Percentiles rank a stretch among this genome's conserved stretches.
phyloP scores from a whole-genome alignment of 257 asterid species.

The Scutellaria baicalensis region DNA sequence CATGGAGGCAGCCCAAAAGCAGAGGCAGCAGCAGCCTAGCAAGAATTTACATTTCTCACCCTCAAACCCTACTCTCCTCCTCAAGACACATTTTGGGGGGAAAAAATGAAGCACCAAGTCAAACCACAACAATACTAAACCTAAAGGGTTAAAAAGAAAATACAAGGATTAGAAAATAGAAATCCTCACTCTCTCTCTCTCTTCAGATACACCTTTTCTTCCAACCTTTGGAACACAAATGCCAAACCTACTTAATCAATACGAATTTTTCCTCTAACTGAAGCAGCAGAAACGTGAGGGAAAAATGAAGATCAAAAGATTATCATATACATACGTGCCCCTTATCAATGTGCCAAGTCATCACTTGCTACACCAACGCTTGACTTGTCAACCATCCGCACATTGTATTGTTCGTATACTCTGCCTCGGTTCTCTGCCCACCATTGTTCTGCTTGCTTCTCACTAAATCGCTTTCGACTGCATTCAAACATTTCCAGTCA shows the following conservation, averaged over 20 bases:
- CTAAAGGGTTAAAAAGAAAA: constrained; percentile 4
- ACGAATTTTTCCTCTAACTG: background rate
- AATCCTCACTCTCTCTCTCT: background rate
- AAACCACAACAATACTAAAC: constrained; percentile 23
- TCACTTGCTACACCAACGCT: constrained; percentile 62
- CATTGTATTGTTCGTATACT: constrained; percentile 59
- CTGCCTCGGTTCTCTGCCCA: constrained; percentile 76
- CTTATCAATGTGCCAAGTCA: constrained; percentile 29
- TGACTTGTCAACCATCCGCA: constrained; percentile 59
- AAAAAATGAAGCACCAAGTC: constrained; percentile 23
- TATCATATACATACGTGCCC: constrained; percentile 9
- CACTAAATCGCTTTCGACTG: constrained; percentile 91
- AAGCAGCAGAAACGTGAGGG: constrained; percentile 3
- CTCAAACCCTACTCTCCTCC: constrained; percentile 18
- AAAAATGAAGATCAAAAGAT: background rate
- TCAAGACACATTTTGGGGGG: background rate
- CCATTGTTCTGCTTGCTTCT: constrained; percentile 82
- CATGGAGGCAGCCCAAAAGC: constrained; percentile 50
- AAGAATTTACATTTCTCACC: constrained; percentile 51
- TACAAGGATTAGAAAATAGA: constrained; percentile 3
- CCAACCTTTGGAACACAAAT: constrained; percentile 8
- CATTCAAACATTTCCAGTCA: constrained; percentile 27
- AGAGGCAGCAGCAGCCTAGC: constrained; percentile 26
- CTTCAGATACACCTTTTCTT: background rate
- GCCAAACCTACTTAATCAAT: constrained; percentile 10